Evolutionary conservation across 202 grass and related monocot genomes (phyloP).

Genomic region (Carex arenaria): DNA sequence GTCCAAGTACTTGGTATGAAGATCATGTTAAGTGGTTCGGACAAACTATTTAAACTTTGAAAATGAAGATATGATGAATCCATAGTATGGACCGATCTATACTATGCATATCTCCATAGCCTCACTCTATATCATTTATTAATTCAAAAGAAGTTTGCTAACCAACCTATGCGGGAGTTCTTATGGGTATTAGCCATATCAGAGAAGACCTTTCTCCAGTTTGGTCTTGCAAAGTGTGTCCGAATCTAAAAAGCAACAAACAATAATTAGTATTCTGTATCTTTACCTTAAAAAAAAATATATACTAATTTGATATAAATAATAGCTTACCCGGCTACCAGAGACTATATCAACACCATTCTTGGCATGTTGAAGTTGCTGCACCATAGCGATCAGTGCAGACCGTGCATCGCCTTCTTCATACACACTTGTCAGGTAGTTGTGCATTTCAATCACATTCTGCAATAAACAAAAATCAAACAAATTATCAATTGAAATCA

Average conservation of each 20-base stretch:
- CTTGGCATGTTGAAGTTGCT: constrained; percentile 92
- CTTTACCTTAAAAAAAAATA: not conserved
- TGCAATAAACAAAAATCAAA: constrained; percentile 38
- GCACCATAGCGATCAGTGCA: constrained; percentile 89
- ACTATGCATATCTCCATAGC: no score
- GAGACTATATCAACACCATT: constrained; percentile 93
- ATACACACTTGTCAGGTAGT: constrained; percentile 97
- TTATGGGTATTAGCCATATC: constrained; percentile 75
- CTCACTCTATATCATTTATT: not conserved
- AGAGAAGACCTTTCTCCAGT: constrained; percentile 96
- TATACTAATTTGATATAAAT: not conserved
- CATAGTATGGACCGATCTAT: no score
- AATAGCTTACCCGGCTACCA: constrained; percentile 65
- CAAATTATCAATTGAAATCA: constrained; percentile 17
- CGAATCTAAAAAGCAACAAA: constrained; percentile 54
- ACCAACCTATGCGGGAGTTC: constrained; percentile 89
- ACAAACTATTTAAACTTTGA: no score
- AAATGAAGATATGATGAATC: no score
- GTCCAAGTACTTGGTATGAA: no score
- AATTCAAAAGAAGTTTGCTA: constrained; percentile 17
- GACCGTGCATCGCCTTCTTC: constrained; percentile 98
- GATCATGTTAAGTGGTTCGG: no score
- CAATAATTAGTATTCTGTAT: not conserved
- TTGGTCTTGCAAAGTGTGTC: constrained; percentile 95
- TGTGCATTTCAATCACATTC: constrained; percentile 98